These are phyloP conservation scores for Musa beccarii DNA, from an alignment of 176 grass and related monocot genomes.

Conservation along the genomic window DNA sequence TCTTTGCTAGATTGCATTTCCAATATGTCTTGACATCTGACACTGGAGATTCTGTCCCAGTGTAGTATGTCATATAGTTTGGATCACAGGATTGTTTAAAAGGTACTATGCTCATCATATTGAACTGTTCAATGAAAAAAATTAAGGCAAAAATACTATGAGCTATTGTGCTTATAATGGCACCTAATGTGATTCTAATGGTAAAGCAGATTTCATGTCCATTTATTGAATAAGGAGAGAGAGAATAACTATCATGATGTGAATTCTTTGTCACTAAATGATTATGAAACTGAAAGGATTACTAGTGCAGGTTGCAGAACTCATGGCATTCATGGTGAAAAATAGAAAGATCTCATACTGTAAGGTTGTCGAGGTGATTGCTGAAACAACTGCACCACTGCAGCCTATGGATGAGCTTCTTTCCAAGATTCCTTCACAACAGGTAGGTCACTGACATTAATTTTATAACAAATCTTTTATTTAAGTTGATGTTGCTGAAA, in stretches of 20 bases:
- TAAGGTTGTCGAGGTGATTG: constrained; percentile 70
- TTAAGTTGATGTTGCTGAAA: not conserved
- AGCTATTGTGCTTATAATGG: too few species aligned
- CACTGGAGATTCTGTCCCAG: too few species aligned
- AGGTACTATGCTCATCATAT: too few species aligned
- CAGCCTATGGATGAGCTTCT: constrained; percentile 73
- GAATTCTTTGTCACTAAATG: not conserved
- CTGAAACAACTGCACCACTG: constrained; percentile 67
- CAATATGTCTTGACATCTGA: not conserved
- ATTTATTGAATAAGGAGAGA: not conserved
- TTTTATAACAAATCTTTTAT: not conserved
- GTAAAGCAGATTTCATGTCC: not conserved
- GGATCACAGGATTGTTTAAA: too few species aligned
- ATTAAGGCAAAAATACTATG: too few species aligned
- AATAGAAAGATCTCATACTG: constrained; percentile 57
- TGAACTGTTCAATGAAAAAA: too few species aligned
- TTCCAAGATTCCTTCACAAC: constrained; percentile 43
- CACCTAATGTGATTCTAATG: too few species aligned
- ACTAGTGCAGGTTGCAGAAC: constrained; percentile 54
- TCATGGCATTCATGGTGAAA: constrained; percentile 58
- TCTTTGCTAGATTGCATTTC: not conserved
- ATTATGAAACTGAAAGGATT: not conserved
- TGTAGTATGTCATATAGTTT: too few species aligned
- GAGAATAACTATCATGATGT: not conserved
- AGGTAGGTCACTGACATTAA: constrained; percentile 26